phyloP scores from a whole-genome alignment of 148 eudicot genomes.

The Vaccinium vitisidaea region DNA sequence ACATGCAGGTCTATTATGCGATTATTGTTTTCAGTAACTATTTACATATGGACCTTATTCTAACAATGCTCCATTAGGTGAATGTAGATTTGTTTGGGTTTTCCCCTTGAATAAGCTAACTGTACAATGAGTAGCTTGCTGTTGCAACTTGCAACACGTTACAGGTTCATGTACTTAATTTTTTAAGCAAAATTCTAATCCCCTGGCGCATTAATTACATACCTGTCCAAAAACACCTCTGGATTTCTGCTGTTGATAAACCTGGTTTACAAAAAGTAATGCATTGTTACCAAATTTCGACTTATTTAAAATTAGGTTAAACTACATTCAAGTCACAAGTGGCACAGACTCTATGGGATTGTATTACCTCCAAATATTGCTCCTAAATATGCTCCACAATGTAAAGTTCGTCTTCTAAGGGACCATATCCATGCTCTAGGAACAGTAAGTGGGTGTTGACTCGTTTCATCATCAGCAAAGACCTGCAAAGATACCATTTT shows the following conservation, averaged over 20 bases:
- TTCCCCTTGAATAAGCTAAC: not conserved
- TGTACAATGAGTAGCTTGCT: not conserved
- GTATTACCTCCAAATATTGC: slow-evolving; percentile 45
- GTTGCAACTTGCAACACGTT: too few species aligned
- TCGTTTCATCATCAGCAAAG: slow-evolving; percentile 87
- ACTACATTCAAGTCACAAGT: not conserved
- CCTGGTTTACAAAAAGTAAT: slow-evolving; percentile 29
- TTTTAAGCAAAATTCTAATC: too few species aligned
- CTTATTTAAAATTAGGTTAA: not conserved
- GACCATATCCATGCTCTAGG: slow-evolving; percentile 76
- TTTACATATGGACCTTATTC: not conserved
- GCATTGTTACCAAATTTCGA: not conserved
- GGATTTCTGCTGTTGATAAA: slow-evolving; percentile 27
- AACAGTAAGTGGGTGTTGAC: slow-evolving; percentile 66
- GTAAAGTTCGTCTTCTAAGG: slow-evolving; percentile 34
- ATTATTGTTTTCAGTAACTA: not conserved
- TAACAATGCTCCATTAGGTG: not conserved
- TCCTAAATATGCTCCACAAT: slow-evolving; percentile 45
- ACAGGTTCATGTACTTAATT: not conserved
- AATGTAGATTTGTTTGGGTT: not conserved
- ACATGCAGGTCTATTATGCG: not conserved
- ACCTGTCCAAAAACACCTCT: slow-evolving; percentile 46
- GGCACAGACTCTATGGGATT: not conserved
- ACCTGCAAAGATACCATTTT: slow-evolving; percentile 43
- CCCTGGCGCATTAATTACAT: not conserved